phyloP scores from a whole-genome alignment of 2,329 filamentous ascomycete species.

The Aspergillus novoparasiticus region DNA sequence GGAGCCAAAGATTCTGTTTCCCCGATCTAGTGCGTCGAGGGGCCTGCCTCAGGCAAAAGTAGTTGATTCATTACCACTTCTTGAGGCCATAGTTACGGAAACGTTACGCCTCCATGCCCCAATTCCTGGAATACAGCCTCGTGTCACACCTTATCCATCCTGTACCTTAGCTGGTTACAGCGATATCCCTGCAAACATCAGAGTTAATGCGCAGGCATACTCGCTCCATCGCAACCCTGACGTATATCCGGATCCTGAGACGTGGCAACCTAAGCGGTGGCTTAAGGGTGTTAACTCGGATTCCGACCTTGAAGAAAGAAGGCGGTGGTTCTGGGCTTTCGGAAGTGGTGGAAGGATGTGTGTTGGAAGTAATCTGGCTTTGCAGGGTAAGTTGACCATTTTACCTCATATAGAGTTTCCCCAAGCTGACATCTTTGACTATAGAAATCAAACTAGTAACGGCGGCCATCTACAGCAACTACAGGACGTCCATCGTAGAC shows the following conservation, averaged over 20 bases:
- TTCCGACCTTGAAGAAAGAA: slow-evolving; percentile 45
- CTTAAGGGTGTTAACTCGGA: slow-evolving; percentile 41
- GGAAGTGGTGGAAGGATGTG: slow-evolving; percentile 55
- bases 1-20: slow-evolving; percentile 32
- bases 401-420: not conserved
- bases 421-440: slow-evolving; percentile 13
- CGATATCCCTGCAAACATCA: slow-evolving; percentile 46
- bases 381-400: slow-evolving; percentile 42
- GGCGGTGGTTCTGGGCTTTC: slow-evolving; percentile 55
- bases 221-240: slow-evolving; percentile 54
- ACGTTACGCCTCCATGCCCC: slow-evolving; percentile 63
- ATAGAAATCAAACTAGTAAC: slow-evolving; percentile 75
- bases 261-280: slow-evolving; percentile 54
- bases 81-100: slow-evolving; percentile 63
- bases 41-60: slow-evolving; percentile 43
- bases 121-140: slow-evolving; percentile 65
- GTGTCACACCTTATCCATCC: slow-evolving; percentile 49
- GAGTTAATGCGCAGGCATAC: slow-evolving; percentile 53
- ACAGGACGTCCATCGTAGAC: slow-evolving; percentile 61
- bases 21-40: slow-evolving; percentile 17
- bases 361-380: slow-evolving; percentile 51
- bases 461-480: slow-evolving; percentile 71
- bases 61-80: slow-evolving; percentile 54
- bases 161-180: slow-evolving; percentile 43
- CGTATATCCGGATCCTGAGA: slow-evolving; percentile 52